These are phyloP conservation scores for Kodamaea lidongshanica DNA, from an alignment of 805 yeast genomes.

Conservation along the genomic window DNA sequence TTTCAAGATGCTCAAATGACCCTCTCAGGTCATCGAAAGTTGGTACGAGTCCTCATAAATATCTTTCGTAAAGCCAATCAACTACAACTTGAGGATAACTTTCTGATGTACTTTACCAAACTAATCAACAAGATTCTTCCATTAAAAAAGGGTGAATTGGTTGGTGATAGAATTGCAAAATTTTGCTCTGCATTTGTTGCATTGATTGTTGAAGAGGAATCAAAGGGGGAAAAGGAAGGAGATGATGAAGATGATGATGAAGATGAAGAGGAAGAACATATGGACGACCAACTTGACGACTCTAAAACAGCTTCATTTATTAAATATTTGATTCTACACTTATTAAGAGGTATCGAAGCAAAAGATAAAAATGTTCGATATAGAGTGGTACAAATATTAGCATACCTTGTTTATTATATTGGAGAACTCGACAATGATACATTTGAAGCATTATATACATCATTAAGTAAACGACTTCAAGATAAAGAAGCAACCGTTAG, in stretches of 20 bases:
- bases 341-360: constrained; percentile 74
- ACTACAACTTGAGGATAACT: constrained; percentile 50
- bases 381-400: constrained; percentile 70
- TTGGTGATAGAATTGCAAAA: constrained; percentile 73
- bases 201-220: constrained; percentile 34
- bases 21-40: constrained; percentile 71
- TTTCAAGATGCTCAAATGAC: constrained; percentile 77
- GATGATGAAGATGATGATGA: constrained; percentile 18
- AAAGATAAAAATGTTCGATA: constrained; percentile 71
- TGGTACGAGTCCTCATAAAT: constrained; percentile 55
- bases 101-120: constrained; percentile 53
- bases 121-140: constrained; percentile 61
- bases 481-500: constrained; percentile 77
- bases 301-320: constrained; percentile 47
- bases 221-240: constrained; percentile 12
- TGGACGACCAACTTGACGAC: constrained; percentile 21
- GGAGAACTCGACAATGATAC: constrained; percentile 72
- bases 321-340: constrained; percentile 54
- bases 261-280: constrained; percentile 2
- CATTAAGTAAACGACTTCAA: constrained; percentile 55
- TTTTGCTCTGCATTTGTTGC: constrained; percentile 56
- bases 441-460: constrained; percentile 55
- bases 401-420: constrained; percentile 62
- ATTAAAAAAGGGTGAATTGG: constrained; percentile 59
- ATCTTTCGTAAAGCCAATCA: constrained; percentile 52